Evolutionary conservation across 306 rosid species (phyloP), one percentile per base, ranked within the genome.

Genomic region (Cucurbita maxima): DNA sequence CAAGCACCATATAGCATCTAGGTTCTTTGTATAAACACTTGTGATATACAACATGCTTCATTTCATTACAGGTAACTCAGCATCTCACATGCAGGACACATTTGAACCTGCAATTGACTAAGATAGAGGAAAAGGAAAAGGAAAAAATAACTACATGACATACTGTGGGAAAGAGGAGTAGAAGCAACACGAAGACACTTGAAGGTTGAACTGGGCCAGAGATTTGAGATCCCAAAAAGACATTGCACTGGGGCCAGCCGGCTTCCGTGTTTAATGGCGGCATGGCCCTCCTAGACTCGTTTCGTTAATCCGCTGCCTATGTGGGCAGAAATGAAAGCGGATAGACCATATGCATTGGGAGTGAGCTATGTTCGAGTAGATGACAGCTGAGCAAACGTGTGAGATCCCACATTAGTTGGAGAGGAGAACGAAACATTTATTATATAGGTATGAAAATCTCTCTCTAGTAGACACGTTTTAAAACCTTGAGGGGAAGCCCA

Each of bases 191-290:
- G 71, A 69, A 68, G 58, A 43, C 2, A 14, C 58, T 48, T 48
- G 74, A 69, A 47, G 73, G 20, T 68, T 14, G 54, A 45, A 11
- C 53, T 43, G 72, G 72, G 53, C 72, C 72, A 19, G 54, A 66
- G 72, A 66, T 43, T 41, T 64, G 13, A 64, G 51, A 64, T 34
- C 15, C 16, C 71, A n/a, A 30, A 30, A 2, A 2, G 34, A 30
- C 34, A 30, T 30, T 30, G 34, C 34, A 30, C 34, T 30, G 34
- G 34, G 34, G 34, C 34, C 34, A 30, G 34, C 34, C 34, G 34
- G 2, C 3, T 30, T 30, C 3, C 34, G 34, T 30, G 34, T 30
- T 30, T 30, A 30, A 30, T 30, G 34, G 34, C 3, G 34, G 34
- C 4, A 3, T 30, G 34, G 34, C 34, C 34, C 34, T 30, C 34